A percentile compares a stretch with the other conserved stretches of the same genome.
Evolutionary conservation across 768 basidiomycete genomes (phyloP).

Genomic region (Neoboletus magnificus): DNA sequence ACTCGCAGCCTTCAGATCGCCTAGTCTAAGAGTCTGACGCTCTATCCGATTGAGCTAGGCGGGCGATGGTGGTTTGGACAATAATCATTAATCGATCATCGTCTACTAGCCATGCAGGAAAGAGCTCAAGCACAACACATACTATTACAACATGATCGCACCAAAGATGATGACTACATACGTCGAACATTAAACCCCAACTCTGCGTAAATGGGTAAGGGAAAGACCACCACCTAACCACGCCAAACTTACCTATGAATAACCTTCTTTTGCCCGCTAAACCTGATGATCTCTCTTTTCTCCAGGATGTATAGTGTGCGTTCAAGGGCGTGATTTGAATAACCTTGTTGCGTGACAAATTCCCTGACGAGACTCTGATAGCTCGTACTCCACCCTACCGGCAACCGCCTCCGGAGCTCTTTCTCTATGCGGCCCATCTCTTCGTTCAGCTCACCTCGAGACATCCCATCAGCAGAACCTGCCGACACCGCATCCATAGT

Average conservation of each 20-base stretch:
- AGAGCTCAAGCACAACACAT: background rate
- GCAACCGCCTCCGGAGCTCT: constrained; percentile 77
- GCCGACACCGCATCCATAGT: constrained; percentile 99
- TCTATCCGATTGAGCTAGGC: constrained; percentile 69
- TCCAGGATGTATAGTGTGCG: constrained; percentile 88
- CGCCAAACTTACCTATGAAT: constrained; percentile 41
- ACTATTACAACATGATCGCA: constrained; percentile 1
- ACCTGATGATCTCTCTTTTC: constrained; percentile 92
- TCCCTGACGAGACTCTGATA: constrained; percentile 91
- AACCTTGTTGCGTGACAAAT: constrained; percentile 92
- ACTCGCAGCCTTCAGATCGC: constrained; percentile 61
- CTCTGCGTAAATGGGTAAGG: constrained; percentile 18
- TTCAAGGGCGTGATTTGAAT: constrained; percentile 86
- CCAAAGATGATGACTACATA: background rate
- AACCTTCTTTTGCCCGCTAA: constrained; percentile 56
- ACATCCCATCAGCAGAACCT: constrained; percentile 89
- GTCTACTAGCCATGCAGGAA: background rate
- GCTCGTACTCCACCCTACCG: constrained; percentile 95
- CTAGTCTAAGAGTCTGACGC: constrained; percentile 60
- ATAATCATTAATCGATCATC: background rate
- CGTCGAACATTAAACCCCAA: constrained; percentile 25
- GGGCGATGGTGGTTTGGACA: constrained; percentile 30
- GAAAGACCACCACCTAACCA: background rate
- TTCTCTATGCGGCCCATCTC: constrained; percentile 90
- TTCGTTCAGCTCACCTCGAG: constrained; percentile 87